phyloP scores from a whole-genome alignment of 2,329 filamentous ascomycete genomes.

The Ascochyta clinopodiicola region DNA sequence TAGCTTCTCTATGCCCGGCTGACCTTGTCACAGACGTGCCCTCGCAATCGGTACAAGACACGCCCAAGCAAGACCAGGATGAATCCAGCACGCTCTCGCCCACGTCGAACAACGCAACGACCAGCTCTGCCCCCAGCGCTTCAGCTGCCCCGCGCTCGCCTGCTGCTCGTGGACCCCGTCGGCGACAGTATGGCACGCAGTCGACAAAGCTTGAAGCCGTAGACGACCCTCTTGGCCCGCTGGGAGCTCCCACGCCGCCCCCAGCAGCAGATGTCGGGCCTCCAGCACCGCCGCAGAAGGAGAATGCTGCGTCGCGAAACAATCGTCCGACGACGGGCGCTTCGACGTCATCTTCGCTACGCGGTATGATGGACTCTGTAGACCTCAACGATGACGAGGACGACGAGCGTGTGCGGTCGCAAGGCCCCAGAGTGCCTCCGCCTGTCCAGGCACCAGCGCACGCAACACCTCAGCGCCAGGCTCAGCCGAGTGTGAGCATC shows the following conservation, averaged over 20 bases:
- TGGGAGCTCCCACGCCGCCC: slow-evolving; percentile 69
- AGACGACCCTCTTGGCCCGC: slow-evolving; percentile 76
- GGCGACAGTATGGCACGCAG: slow-evolving; percentile 72
- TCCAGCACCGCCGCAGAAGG: slow-evolving; percentile 70
- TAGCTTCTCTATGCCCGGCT: slow-evolving; percentile 8
- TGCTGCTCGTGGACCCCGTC: slow-evolving; percentile 58
- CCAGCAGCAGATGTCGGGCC: slow-evolving; percentile 65
- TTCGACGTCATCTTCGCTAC: slow-evolving; percentile 54
- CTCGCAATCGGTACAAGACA: slow-evolving; percentile 45
- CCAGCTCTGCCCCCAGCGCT: slow-evolving; percentile 42
- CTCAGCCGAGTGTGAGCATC: slow-evolving; percentile 81
- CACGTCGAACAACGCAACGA: slow-evolving; percentile 25
- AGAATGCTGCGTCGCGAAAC: slow-evolving; percentile 59
- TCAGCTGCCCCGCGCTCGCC: slow-evolving; percentile 56
- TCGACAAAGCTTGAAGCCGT: slow-evolving; percentile 80
- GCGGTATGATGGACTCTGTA: slow-evolving; percentile 67
- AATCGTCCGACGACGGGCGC: slow-evolving; percentile 61
- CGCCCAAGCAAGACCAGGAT: slow-evolving; percentile 41
- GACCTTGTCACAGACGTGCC: slow-evolving; percentile 53
- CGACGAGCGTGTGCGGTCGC: slow-evolving; percentile 51
- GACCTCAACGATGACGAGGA: slow-evolving; percentile 72
- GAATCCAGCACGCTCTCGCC: slow-evolving; percentile 40
- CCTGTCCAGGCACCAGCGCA: slow-evolving; percentile 62
- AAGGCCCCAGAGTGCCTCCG: slow-evolving; percentile 69
- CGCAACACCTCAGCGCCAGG: slow-evolving; percentile 58